Evolutionary conservation across 179 eudicot species (phyloP).

Genomic region (Beta lomatogona): DNA sequence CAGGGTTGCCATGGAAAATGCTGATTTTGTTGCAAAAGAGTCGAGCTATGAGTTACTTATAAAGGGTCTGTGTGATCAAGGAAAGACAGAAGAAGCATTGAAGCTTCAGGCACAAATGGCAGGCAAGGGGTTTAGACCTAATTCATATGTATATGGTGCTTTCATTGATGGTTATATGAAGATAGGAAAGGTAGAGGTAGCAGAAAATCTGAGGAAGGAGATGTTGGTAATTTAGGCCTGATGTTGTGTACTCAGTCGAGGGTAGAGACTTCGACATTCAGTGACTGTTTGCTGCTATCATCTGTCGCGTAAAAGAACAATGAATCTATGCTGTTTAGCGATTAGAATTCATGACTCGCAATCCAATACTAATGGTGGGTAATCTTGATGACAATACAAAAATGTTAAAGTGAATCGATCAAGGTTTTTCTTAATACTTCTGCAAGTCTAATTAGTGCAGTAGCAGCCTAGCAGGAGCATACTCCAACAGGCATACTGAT

Average conservation of each 20-base stretch:
- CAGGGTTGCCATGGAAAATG: conserved; percentile 35
- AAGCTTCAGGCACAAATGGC: conserved; percentile 80
- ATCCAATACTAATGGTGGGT: background rate
- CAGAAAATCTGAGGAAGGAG: conserved; percentile 62
- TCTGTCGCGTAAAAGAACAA: background rate
- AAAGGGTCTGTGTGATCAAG: conserved; percentile 66
- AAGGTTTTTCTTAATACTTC: background rate
- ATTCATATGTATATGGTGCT: conserved; percentile 47
- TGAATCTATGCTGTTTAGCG: background rate
- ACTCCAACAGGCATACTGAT: background rate
- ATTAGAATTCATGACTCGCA: background rate
- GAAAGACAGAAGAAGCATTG: conserved; percentile 63
- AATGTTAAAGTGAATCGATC: background rate
- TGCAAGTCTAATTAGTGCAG: background rate
- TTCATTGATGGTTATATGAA: conserved; percentile 64
- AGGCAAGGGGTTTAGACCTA: conserved; percentile 64
- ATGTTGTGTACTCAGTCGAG: background rate
- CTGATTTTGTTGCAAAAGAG: conserved; percentile 43
- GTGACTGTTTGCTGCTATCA: background rate
- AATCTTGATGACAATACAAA: background rate
- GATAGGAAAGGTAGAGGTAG: conserved; percentile 44
- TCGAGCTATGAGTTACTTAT: conserved; percentile 56
- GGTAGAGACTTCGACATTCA: background rate
- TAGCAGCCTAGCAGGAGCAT: background rate
- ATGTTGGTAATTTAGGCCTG: conserved; percentile 33